A percentile compares a stretch with the other conserved stretches of the same genome.
These are phyloP conservation scores for Aspergillus bridgeri DNA, from an alignment of 495 filamentous ascomycete species.

Conservation along the genomic window DNA sequence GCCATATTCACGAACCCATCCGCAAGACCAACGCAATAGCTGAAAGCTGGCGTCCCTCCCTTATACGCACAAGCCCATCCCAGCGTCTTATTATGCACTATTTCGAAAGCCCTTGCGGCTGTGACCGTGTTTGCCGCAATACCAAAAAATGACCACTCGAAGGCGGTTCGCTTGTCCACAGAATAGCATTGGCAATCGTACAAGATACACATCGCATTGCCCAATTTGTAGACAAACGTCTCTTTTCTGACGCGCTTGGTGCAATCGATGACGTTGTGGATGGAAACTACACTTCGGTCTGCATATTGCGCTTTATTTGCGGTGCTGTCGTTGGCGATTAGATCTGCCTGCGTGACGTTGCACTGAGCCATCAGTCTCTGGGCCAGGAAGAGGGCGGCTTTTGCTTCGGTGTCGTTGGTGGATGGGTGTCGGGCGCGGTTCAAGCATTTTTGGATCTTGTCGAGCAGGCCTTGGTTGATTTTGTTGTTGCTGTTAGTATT, in stretches of 20 bases:
- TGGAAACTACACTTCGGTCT: constrained; percentile 21
- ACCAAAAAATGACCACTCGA: constrained; percentile 25
- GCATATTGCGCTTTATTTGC: constrained; percentile 15
- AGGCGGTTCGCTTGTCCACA: neutral
- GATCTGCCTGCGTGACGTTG: no score
- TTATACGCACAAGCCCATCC: constrained; percentile 26
- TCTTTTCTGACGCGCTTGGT: neutral
- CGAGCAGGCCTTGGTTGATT: constrained; percentile 17
- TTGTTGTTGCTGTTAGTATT: constrained; percentile 1
- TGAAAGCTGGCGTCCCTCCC: constrained; percentile 21
- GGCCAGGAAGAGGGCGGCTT: constrained; percentile 27
- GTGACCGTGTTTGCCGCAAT: constrained; percentile 31
- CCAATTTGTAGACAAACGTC: constrained; percentile 1
- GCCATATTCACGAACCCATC: constrained; percentile 24
- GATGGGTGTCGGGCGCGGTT: constrained; percentile 21
- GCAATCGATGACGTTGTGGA: neutral
- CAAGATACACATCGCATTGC: constrained; percentile 1
- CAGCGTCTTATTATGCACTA: constrained; percentile 27
- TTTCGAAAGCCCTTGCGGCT: constrained; percentile 27
- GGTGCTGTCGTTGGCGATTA: constrained; percentile 19
- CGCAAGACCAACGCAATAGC: constrained; percentile 28
- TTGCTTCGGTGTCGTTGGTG: constrained; percentile 24
- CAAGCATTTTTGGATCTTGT: constrained; percentile 32
- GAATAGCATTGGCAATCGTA: constrained; percentile 9
- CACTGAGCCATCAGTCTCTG: constrained; percentile 20